Evolutionary conservation across 768 basidiomycete species (phyloP), one percentile per base, ranked within the genome.

Genomic region (Tricholoma furcatifolium): DNA sequence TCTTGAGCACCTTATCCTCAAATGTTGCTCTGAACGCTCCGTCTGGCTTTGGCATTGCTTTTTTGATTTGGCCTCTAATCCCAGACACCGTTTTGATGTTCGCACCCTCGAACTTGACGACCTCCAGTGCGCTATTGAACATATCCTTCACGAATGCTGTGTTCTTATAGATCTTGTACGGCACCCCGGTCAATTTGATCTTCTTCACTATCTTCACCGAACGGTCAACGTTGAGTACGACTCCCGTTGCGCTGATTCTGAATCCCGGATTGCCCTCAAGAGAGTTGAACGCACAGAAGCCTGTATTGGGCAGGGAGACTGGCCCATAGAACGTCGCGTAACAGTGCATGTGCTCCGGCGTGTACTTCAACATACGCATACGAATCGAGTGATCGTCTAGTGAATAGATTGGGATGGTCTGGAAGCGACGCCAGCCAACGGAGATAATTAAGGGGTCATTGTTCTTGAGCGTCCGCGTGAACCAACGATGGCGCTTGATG

Each of bases 341-440:
- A 64, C 97, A 99, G 67, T 99, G 97, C 97, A 96, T 98, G 65
- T 99, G 97, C 71, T 99, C 97, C 0, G 97, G 97, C 0, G 97
- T 98, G 67, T 99, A 99, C 73, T 99, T 99, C 73, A 99, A 88
- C 88, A 98, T 91, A 32, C 97, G 92, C 87, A 98, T 97, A 15
- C 97, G 90, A 60, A 98, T 96, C 9, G 90, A 93, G 65, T 97
- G 95, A 70, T 99, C 97, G 67, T 99, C 97, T 18, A 99, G 75
- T 17, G 93, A 93, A 71, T 98, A 99, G 58, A 98, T 88, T 2
- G 97, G 97, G 5, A 96, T 76, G 0, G 83, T 88, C 69, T 99
- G 97, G 77, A 98, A 99, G 32, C 97, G 81, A 44, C 97, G 76
- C 97, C 97, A 99, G 15, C 97, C 97, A n/a, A 98, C 74, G 1